A percentile compares a stretch with the other conserved stretches of the same genome.
phyloP scores from a whole-genome alignment of 1,284 basidiomycete species.

The Irpex sp. region DNA sequence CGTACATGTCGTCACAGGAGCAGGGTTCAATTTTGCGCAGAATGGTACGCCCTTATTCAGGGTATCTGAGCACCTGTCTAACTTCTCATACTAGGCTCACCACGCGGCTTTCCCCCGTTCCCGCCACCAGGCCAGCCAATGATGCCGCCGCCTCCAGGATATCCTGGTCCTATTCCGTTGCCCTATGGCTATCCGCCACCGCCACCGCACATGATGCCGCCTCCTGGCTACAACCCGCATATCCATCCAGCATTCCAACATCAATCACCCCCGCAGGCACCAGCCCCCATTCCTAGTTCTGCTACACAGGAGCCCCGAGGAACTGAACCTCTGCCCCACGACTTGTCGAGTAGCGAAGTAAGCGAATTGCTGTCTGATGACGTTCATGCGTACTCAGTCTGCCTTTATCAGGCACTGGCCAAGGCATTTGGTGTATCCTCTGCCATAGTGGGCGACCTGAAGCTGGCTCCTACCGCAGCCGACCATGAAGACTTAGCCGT shows the following conservation, averaged over 20 bases:
- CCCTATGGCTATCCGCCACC: constrained; percentile 26
- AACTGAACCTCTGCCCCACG: constrained; percentile 71
- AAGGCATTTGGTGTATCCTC: constrained; percentile 75
- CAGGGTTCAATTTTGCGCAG: constrained; percentile 33
- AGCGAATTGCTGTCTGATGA: constrained; percentile 9
- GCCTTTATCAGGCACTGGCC: constrained; percentile 52
- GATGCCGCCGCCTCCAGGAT: constrained; percentile 22
- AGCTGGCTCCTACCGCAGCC: constrained; percentile 38
- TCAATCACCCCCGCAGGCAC: constrained; percentile 23
- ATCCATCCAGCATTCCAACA: constrained; percentile 12
- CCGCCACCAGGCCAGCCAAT: constrained; percentile 26
- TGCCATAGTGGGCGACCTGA: constrained; percentile 62
- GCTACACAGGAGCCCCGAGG: constrained; percentile 57
- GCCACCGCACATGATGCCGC: constrained; percentile 24
- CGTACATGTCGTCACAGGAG: constrained; percentile 17
- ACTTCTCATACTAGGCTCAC: constrained; percentile 26
- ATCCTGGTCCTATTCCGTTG: constrained; percentile 20
- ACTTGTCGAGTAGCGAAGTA: constrained; percentile 69
- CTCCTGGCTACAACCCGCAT: constrained; percentile 1
- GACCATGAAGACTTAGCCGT: constrained; percentile 75
- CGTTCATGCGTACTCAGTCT: constrained; percentile 2
- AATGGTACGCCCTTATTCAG: constrained; percentile 28
- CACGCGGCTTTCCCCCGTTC: constrained; percentile 23
- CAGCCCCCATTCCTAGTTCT: constrained; percentile 38
- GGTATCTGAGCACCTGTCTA: constrained; percentile 29